Evolutionary conservation across 495 filamentous ascomycete genomes (phyloP), one percentile per base, ranked within the genome.

Genomic region (Tetracladium setigerum): DNA sequence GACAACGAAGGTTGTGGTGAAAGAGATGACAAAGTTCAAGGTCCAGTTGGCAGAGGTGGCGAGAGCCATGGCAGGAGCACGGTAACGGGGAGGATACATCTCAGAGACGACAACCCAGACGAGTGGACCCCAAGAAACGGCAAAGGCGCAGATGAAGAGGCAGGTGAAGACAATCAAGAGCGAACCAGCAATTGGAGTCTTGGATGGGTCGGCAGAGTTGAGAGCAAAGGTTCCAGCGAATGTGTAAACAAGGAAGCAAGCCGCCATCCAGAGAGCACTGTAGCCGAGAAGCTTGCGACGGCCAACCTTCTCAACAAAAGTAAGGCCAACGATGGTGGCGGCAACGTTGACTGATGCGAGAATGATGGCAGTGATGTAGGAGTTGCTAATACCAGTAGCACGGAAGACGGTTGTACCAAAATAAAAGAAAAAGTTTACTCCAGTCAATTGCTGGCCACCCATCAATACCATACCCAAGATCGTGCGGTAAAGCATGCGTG

Each of bases 361-460:
- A 45, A 89, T 87, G 53, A 90, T 84, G 50, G 81, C 77, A 18
- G 83, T 87, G 19, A 84, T 66, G 65, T 79, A 87, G 52, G 72
- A 74, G 65, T 88, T 78, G 47, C 62, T 68, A 32, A 89, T 67
- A 59, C 83, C 85, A 2, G 83, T 79, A 30, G 81, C 76, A 18
- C 67, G 54, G 67, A 90, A 90, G 65, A 85, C 81, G 42, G 69
- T 77, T 52, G 83, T 85, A 38, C 84, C 83, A 61, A 86, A 89
- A 67, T 88, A 88, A 69, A 89, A 88, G 66, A 87, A 82, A 69
- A 84, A 89, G 64, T 88, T 89, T 49, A 80, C 83, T 41, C 82
- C 81, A 30, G 81, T 82, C 12, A 84, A 67, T 61, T 78, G 86
- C 60, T 89, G 85, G 22, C 85, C 61, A 34, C 74, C 68, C 64